phyloP scores from a whole-genome alignment of 1,284 basidiomycete genomes.

The Cryptococcus sp. region DNA sequence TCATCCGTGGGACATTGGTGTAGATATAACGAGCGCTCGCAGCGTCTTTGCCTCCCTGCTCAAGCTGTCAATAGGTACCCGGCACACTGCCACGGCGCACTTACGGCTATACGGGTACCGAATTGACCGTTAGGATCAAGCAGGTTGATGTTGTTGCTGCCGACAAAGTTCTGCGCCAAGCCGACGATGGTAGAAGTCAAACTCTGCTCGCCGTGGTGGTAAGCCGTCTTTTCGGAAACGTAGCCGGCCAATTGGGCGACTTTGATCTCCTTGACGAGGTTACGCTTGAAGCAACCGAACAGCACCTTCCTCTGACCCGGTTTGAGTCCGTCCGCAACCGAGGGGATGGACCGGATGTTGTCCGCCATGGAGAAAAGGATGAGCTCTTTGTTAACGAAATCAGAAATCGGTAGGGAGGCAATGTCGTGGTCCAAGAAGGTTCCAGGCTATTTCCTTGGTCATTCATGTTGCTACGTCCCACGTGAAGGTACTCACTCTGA shows the following conservation, averaged over 20 bases:
- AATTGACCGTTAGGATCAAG: constrained; percentile 92
- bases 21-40: constrained; percentile 97
- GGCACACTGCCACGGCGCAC: constrained; percentile 13
- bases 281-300: constrained; percentile 93
- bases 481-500: constrained; percentile 64
- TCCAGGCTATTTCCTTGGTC: constrained; percentile 66
- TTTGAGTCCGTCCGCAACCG: constrained; percentile 91
- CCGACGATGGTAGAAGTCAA: constrained; percentile 89
- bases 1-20: constrained; percentile 77
- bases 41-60: constrained; percentile 88
- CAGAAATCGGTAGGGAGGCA: constrained; percentile 80
- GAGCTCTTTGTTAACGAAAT: constrained; percentile 98
- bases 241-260: constrained; percentile 96
- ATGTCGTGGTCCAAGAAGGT: constrained; percentile 91
- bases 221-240: constrained; percentile 88
- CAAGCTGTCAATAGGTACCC: constrained; percentile 3
- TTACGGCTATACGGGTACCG: constrained; percentile 71
- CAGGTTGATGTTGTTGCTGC: constrained; percentile 94
- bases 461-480: background rate
- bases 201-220: constrained; percentile 94
- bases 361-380: constrained; percentile 99
- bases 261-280: constrained; percentile 90
- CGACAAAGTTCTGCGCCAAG: constrained; percentile 91
- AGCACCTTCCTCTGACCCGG: constrained; percentile 99
- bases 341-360: constrained; percentile 93